Evolutionary conservation across 2,329 filamentous ascomycete species (phyloP), one percentile per base, ranked within the genome.

Genomic region (Biscogniauxia sp.): DNA sequence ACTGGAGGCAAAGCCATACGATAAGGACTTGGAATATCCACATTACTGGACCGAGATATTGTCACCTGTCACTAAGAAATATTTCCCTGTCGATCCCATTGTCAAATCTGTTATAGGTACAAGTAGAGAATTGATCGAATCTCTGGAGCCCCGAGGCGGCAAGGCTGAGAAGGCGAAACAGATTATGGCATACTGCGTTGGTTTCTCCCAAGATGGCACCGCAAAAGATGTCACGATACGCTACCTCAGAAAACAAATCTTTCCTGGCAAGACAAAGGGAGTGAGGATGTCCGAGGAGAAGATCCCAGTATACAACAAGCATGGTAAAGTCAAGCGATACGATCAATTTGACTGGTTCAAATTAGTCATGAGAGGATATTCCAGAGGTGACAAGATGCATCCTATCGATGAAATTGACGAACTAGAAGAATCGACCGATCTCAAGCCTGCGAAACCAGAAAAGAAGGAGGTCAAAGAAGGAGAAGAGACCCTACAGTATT

Each of bases 201-300:
- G 90, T 0, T 92, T 91, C 75, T 92, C 91, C 0, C 77, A 85
- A 2, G 93, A 98, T 71, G 92, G 91, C 1, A 93, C 92, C 0
- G 93, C 92, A 13, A 98, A 98, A 73, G 95, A 99, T 72, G 90
- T 99, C 17, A 99, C 95, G 0, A 88, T 95, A 11, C 86, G 95
- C 26, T 99, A 99, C 73, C 79, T 99, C 7, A 93, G 89, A 69
- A 86, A 89, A 20, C 90, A 90, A 60, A 83, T 89, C 57, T 88
- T 93, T 73, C 95, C 95, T 0, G 94, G 95, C 3, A 90, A 93
- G 67, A 96, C 94, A 0, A 98, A 97, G 72, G 92, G 93, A 3
- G 84, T 88, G 64, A 86, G 95, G 6, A 84, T 97, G 72, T 86
- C 89, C 0, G 73, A 88, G 1, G 92, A 96, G 68, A 97, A 94